Base-by-base conservation (phyloP, 2,329 filamentous ascomycete genomes). In the Dactylellina sp. region DNA sequence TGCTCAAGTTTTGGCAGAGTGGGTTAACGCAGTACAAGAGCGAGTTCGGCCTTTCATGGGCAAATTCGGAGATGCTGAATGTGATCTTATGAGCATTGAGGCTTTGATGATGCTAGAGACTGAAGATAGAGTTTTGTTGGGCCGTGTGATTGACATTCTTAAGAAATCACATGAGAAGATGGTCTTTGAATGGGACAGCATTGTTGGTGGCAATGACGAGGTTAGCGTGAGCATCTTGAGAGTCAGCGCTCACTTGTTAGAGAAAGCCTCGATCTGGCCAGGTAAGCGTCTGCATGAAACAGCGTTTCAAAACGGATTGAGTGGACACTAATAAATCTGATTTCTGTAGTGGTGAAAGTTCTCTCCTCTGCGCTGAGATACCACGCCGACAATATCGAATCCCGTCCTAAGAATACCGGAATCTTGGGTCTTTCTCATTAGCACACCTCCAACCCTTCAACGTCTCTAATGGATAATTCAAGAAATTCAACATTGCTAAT, bases 11-110 rank as follows among this genome's bases (percentile, higher is more conserved):
- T 86, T 99, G 32, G 92, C 92, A 0, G 94, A 98, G 81, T 99
- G 94, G 94, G 87, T 95, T 42, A 91, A 91, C 3, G 95, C 93
- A 0, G 87, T 98, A 2, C 95, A 99, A 81, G 93, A 97, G 79
- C 90, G 95, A 7, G 91, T 97, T n/a, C 94, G 94, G 0, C 88
- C 89, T 2, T 96, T 95, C 78, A 81, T 98, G 4, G 94, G 94
- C 2, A 88, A 97, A 4, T 85, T 98, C 1, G 94, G 94, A 11
- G 89, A 90, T 70, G 91, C 96, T 76, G 86, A 90, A 0, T 87
- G 95, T 35, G 92, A 97, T 78, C 85, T 92, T 57, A 84, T 85
- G 0, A 89, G 93, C 77, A 91, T 96, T 6, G 92, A 93, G 1
- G 92, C 89, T 1, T 90, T 96, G 65, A 92, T 97, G 88, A 86